Evolutionary conservation across 2,329 filamentous ascomycete species (phyloP).

Genomic region (Endocalyx cinctus): DNA sequence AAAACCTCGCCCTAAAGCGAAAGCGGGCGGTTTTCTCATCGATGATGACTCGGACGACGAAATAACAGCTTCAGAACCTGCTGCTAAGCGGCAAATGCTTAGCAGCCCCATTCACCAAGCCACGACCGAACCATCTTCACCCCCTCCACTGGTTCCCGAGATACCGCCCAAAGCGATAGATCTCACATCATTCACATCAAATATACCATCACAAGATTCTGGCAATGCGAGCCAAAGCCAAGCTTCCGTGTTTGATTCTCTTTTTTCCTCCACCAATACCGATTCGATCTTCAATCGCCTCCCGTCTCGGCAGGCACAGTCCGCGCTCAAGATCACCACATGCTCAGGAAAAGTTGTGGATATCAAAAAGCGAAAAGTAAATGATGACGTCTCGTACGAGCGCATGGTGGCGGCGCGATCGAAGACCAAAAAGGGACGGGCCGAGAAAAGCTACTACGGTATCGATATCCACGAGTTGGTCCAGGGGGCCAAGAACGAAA

Average conservation of each 20-base stretch:
- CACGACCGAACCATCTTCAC: conserved; percentile 20
- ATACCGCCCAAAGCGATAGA: conserved; percentile 1
- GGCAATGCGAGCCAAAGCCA: conserved; percentile 5
- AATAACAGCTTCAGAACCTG: conserved; percentile 27
- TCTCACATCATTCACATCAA: no score
- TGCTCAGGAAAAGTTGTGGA: conserved; percentile 54
- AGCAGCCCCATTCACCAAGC: conserved; percentile 20
- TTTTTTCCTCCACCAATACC: conserved; percentile 15
- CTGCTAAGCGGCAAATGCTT: conserved; percentile 40
- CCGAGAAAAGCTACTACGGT: conserved; percentile 79
- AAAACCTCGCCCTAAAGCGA: conserved; percentile 20
- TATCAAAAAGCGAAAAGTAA: conserved; percentile 49
- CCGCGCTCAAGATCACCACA: conserved; percentile 41
- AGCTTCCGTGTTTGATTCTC: conserved; percentile 12
- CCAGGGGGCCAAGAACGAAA: conserved; percentile 62
- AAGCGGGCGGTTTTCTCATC: conserved; percentile 41
- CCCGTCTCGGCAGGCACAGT: conserved; percentile 13
- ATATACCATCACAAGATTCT: no score
- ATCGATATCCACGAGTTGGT: conserved; percentile 85
- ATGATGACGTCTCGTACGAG: conserved; percentile 53
- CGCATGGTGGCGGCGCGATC: conserved; percentile 65
- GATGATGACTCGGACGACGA: conserved; percentile 39
- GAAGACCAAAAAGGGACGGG: conserved; percentile 60
- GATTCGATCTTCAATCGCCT: conserved; percentile 17
- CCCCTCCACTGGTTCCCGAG: conserved; percentile 11